Conservation (phyloP, 1,139 yeast species). For the Suhomyces bokatorum region DNA sequence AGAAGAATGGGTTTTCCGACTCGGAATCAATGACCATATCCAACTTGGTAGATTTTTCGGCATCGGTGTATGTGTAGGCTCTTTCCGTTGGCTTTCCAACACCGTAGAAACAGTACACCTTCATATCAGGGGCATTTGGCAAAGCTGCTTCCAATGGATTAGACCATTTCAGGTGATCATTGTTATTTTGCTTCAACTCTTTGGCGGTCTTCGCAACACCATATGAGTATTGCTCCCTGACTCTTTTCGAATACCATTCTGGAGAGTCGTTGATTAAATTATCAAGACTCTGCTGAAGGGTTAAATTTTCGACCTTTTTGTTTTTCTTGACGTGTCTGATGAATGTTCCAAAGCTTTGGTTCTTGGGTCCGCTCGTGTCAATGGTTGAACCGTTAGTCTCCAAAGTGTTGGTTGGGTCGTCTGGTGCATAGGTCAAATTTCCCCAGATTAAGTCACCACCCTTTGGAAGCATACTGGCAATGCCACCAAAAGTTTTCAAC, state of each 20-base stretch:
- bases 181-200: slow-evolving; percentile 64
- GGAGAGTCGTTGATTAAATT: slow-evolving; percentile 67
- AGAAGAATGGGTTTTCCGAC: slow-evolving; percentile 57
- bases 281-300: slow-evolving; percentile 67
- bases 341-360: slow-evolving; percentile 70
- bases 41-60: slow-evolving; percentile 58
- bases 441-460: slow-evolving; percentile 96
- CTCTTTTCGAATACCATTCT: slow-evolving; percentile 68
- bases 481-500: slow-evolving; percentile 86
- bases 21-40: slow-evolving; percentile 70
- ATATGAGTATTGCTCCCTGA: slow-evolving; percentile 69
- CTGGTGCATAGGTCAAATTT: slow-evolving; percentile 56
- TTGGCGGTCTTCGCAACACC: slow-evolving; percentile 65
- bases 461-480: slow-evolving; percentile 94
- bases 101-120: slow-evolving; percentile 87
- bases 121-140: slow-evolving; percentile 92
- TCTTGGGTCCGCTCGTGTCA: slow-evolving; percentile 34
- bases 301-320: slow-evolving; percentile 30
- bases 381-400: slow-evolving; percentile 23
- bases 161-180: slow-evolving; percentile 77
- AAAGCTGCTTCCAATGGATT: slow-evolving; percentile 90
- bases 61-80: slow-evolving; percentile 73
- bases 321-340: slow-evolving; percentile 43
- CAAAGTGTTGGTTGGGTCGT: slow-evolving; percentile 49
- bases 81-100: slow-evolving; percentile 95